A percentile compares a stretch with the other conserved stretches of the same genome.
phyloP scores from a whole-genome alignment of 768 basidiomycete genomes.

The Gautieria morchelliformis region DNA sequence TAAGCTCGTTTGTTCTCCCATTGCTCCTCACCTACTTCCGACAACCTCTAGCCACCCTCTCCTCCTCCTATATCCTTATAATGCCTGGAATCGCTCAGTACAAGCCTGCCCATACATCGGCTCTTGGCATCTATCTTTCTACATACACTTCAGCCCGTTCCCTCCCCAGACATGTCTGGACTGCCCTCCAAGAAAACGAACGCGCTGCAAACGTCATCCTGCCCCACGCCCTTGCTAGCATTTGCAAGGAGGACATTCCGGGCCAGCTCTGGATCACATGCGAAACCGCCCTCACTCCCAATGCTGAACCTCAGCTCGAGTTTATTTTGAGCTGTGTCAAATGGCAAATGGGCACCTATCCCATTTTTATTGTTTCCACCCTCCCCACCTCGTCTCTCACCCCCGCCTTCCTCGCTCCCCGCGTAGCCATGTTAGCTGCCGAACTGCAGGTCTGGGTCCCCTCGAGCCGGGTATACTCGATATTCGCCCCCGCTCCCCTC shows the following conservation, averaged over 20 bases:
- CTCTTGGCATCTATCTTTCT: conserved; percentile 1
- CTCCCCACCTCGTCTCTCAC: conserved; percentile 24
- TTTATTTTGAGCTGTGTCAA: conserved; percentile 54
- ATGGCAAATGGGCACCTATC: conserved; percentile 48
- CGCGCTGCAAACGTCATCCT: conserved; percentile 42
- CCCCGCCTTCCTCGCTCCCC: conserved; percentile 25
- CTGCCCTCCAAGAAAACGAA: conserved; percentile 26
- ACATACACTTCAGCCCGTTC: conserved; percentile 1
- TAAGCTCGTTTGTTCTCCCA: not conserved
- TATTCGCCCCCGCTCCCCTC: conserved; percentile 48
- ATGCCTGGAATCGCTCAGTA: conserved; percentile 7
- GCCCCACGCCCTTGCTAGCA: conserved; percentile 29
- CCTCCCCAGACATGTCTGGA: conserved; percentile 28
- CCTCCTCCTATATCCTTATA: not conserved
- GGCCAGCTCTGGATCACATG: conserved; percentile 38
- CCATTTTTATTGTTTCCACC: conserved; percentile 50
- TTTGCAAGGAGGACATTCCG: not conserved
- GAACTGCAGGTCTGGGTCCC: conserved; percentile 29
- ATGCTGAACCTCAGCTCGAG: conserved; percentile 24
- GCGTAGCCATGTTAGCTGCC: conserved; percentile 33
- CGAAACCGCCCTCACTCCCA: conserved; percentile 12
- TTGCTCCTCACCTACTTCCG: too few species aligned
- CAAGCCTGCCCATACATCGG: not conserved
- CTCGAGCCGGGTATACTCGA: conserved; percentile 41
- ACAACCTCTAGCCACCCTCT: not conserved